Evolutionary conservation across 2,329 filamentous ascomycete genomes (phyloP).

Genomic region (Pseudogymnoascus pannorum): DNA sequence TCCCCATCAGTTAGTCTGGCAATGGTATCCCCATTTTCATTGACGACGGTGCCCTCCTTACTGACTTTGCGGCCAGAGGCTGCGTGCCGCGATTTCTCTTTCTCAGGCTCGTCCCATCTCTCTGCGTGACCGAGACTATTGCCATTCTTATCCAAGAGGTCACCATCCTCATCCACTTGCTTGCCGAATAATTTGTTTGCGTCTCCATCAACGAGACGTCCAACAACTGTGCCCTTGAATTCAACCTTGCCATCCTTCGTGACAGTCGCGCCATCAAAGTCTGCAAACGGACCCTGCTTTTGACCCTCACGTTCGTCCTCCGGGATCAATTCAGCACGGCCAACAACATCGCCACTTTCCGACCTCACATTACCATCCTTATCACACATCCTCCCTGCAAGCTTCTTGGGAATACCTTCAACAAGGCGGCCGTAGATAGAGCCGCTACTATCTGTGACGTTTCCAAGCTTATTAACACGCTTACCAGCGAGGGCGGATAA

Average conservation of each 20-base stretch:
- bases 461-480: slow-evolving; percentile 63
- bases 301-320: slow-evolving; percentile 56
- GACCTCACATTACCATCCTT: slow-evolving; percentile 65
- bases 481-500: slow-evolving; percentile 60
- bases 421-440: slow-evolving; percentile 57
- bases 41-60: slow-evolving; percentile 50
- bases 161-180: slow-evolving; percentile 71
- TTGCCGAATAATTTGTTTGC: slow-evolving; percentile 65
- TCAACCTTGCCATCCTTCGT: slow-evolving; percentile 64
- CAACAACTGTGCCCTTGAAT: slow-evolving; percentile 61
- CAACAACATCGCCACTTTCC: slow-evolving; percentile 64
- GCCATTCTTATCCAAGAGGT: slow-evolving; percentile 70
- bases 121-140: slow-evolving; percentile 52
- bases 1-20: slow-evolving; percentile 65
- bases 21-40: slow-evolving; percentile 52
- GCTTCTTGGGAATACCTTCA: slow-evolving; percentile 56
- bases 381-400: slow-evolving; percentile 63
- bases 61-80: slow-evolving; percentile 50
- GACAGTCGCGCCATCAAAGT: slow-evolving; percentile 57
- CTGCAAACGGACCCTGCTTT: slow-evolving; percentile 63
- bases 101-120: slow-evolving; percentile 45
- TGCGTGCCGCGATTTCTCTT: slow-evolving; percentile 43
- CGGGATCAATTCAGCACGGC: slow-evolving; percentile 59
- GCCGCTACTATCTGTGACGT: slow-evolving; percentile 48
- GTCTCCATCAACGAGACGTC: slow-evolving; percentile 63